Conservation (phyloP, 225 moss, liverwort and hornwort species). For the Asterella californica region DNA sequence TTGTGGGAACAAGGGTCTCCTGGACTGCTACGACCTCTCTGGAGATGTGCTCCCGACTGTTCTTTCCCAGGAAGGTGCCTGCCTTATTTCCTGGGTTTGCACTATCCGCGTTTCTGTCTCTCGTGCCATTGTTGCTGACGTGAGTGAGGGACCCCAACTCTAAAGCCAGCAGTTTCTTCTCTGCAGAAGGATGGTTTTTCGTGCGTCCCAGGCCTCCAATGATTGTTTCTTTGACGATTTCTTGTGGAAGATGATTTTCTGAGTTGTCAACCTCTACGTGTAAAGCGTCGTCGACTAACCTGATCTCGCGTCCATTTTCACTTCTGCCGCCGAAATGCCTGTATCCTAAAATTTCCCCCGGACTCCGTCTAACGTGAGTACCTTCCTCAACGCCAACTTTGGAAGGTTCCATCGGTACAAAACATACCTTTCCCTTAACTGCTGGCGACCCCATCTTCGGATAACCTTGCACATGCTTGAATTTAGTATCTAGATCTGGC, state of each 20-base stretch:
- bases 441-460: not conserved
- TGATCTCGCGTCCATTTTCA: not conserved
- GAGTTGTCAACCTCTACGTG: not conserved
- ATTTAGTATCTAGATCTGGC: not conserved
- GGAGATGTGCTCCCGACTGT: not conserved
- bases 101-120: not conserved
- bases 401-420: not conserved
- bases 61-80: not conserved
- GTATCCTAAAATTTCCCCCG: not conserved
- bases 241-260: not conserved
- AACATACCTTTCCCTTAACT: not conserved
- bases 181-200: not conserved
- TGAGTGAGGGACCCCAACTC: not conserved
- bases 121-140: not conserved
- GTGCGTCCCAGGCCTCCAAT: not conserved
- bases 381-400: not conserved
- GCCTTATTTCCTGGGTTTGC: not conserved
- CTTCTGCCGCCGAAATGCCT: not conserved
- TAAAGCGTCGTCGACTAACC: not conserved
- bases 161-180: not conserved
- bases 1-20: not conserved
- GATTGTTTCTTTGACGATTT: not conserved
- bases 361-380: not conserved
- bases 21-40: not conserved
- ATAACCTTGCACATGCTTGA: not conserved